Evolutionary conservation across 192 early-diverging fungal genomes (phyloP), one percentile per base, ranked within the genome.

Genomic region (Chytriomyces sp.): DNA sequence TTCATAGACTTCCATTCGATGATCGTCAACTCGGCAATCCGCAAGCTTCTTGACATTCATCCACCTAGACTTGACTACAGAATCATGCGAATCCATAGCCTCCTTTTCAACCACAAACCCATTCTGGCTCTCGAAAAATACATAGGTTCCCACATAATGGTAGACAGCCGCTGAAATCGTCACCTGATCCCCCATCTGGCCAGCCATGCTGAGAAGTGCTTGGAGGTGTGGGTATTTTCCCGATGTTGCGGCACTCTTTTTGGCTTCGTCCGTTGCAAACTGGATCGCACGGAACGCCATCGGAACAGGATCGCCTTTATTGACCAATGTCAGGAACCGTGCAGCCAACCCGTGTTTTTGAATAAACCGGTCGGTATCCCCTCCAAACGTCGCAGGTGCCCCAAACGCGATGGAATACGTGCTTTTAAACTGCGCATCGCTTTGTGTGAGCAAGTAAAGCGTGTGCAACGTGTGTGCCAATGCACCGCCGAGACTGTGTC

Each of bases 221-320:
- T 35, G 7, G 4, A 73, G 18, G 8, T 62, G 59, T 4, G 24
- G 35, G 2, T 16, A 62, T 11, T 49, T 7, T 13, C 13, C 13
- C 7, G 57, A 60, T 10, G 44, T 35, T 20, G 71, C 44, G 8
- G 10, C 16, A 11, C 7, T 10, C 28, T 49, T 10, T 47, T 62
- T 59, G 13, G 63, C 63, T 2, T 20, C 63, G 11, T 43, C 63
- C 11, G 23, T 24, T 20, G 63, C 63, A 45, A 44, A 63, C 45
- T 73, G 45, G 16, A 73, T 48, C 18, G 71, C 71, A 16, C 62
- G 44, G 8, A 73, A 62, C 6, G 71, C 53, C 57, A 73, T 61
- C 7, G 71, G 71, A 7, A 73, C 61, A 18, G 71, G 71, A 57
- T 73, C 69, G n/a, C 71, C 60, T 44, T 73, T n/a, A 18, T 73